Evolutionary conservation across 495 filamentous ascomycete genomes (phyloP), one percentile per base, ranked within the genome.

Genomic region (Penicillium simplicissimum): DNA sequence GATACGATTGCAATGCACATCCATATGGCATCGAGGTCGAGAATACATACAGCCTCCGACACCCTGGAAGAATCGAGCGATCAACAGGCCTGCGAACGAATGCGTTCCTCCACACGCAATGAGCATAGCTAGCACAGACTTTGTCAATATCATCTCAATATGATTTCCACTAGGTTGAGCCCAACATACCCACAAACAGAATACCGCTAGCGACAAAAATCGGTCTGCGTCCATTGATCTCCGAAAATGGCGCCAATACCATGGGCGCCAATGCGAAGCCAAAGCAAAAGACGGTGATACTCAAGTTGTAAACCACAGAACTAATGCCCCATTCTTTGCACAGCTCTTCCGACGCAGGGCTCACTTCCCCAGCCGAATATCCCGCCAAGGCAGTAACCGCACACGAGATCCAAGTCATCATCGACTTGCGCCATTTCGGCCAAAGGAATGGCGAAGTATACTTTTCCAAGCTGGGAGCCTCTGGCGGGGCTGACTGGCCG

Each of bases 251-350:
- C 0, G 93, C 94, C 0, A 97, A 81, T 10, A 93, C 78, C 92
- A 98, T 96, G 0, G 94, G 94, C 0, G 93, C 91, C 45, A 92
- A 67, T 0, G 81, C 91, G 67, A 98, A 97, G 9, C 94, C 94
- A 33, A 82, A 66, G 38, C 90, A 93, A 73, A 96, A 98, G 3
- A 85, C 81, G 0, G 92, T 95, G 49, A 97, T 90, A 13, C 91
- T 91, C n/a, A 88, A 77, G 15, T 90, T 77, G 35, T 88, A 84
- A 21, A 89, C 86, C 11, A 89, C 81, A 19, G 77, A 72, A 45
- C 87, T 85, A 10, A 92, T 81, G 21, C 80, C 71, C 79, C 88
- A 89, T 59, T 89, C 79, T 3, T 73, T 74, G 10, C 76, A 81
- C 76, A 97, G 82, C 52, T 91, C 82, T 1, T 71, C 65, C 1